Conservation (phyloP, 2,329 filamentous ascomycete species). For the Elsinoe necatrix region DNA sequence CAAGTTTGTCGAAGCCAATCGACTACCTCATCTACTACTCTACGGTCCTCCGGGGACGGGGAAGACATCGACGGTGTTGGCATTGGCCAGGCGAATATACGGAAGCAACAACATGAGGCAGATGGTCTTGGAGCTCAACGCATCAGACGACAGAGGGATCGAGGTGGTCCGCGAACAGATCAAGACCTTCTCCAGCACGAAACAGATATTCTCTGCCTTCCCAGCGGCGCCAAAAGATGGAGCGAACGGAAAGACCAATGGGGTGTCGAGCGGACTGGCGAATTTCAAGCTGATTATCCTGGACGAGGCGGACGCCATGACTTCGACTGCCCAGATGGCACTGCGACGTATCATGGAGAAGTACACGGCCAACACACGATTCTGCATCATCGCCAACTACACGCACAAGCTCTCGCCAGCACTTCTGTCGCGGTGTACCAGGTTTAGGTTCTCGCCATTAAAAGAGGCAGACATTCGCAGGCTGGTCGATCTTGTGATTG, state of each 20-base stretch:
- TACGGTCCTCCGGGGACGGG: constrained; percentile 95
- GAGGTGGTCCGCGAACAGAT: constrained; percentile 98
- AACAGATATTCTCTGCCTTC: constrained; percentile 81
- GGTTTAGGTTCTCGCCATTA: constrained; percentile 89
- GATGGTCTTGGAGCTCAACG: constrained; percentile 97
- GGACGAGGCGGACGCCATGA: constrained; percentile 99
- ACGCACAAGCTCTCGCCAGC: constrained; percentile 95
- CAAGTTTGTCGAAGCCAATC: constrained; percentile 91
- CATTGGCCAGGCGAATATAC: constrained; percentile 87
- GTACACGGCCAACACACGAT: constrained; percentile 94
- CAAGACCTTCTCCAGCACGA: constrained; percentile 97
- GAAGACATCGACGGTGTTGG: constrained; percentile 94
- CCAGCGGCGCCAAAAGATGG: constrained; percentile 28
- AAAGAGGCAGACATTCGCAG: constrained; percentile 79
- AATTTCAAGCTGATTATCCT: constrained; percentile 93
- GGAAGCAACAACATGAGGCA: constrained; percentile 86
- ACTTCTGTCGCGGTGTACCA: constrained; percentile 82
- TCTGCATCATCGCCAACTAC: constrained; percentile 98
- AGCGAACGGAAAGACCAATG: constrained; percentile 34
- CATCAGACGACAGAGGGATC: constrained; percentile 93
- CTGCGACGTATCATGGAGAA: constrained; percentile 97
- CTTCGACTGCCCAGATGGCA: constrained; percentile 96
- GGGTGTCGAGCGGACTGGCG: constrained; percentile 48
- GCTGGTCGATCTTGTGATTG: constrained; percentile 81
- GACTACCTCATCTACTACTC: constrained; percentile 87